Evolutionary conservation across 2,329 filamentous ascomycete species (phyloP), one percentile per base, ranked within the genome.

Genomic region (Cercospora sojina): DNA sequence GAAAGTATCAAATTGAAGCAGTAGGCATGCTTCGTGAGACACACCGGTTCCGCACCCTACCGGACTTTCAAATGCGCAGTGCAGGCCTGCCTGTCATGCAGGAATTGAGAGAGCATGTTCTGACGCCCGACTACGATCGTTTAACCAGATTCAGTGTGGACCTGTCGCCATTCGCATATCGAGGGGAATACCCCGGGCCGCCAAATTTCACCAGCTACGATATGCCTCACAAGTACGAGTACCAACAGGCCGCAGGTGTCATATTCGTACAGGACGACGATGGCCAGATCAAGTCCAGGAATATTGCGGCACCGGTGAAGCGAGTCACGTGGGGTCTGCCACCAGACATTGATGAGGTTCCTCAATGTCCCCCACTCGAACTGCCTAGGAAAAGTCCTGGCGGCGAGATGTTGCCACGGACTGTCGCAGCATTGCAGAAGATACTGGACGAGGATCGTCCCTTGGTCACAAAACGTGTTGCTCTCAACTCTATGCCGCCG

Each of bases 161-260:
- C 31, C 84, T 88, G 27, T 57, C 31, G n/a, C 25, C 20, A 85
- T 84, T 51, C 87, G 87, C 72, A 87, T 89, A 25, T 84, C 88
- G 59, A 85, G 88, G 62, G 35, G 91, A 94, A 71, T 74, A 71
- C 56, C 76, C 65, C 62, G 70, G 61, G 31, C 75, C 73, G 64
- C 77, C 71, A 64, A 72, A 55, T 23, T 76, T 75, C 63, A 71
- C 75, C 62, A 69, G 69, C 18, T 70, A 66, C 51, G 71, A 71
- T 31, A 74, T 75, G 64, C 74, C 76, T 9, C 73, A 75, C 61
- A 73, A 87, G 74, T 91, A 89, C 78, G 88, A 88, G 69, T 97
- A 96, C 79, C 89, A 91, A 41, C 94, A 97, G 79, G 97, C 97
- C 68, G 87, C 91, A 0, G 90, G 90, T 62, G 90, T 93, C 27